A percentile compares a stretch with the other conserved stretches of the same genome.
These are phyloP conservation scores for Aphanomyces invadans DNA, from an alignment of 352 stramenopile genomes.

Conservation along the genomic window DNA sequence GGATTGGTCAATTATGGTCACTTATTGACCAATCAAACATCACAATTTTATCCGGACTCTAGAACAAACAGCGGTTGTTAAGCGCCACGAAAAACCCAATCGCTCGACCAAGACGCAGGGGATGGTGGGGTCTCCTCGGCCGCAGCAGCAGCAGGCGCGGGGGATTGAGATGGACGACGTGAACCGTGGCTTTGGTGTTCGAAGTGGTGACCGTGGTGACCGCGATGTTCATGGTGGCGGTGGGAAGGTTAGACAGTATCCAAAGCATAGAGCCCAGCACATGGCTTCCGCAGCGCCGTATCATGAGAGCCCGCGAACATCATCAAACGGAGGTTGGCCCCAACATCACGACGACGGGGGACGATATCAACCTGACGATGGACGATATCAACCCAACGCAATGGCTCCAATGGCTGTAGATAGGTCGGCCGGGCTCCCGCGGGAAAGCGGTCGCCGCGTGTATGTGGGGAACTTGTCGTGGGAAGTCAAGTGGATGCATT, in stretches of 20 bases:
- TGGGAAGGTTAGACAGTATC: conserved; percentile 12
- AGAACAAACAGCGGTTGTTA: background rate
- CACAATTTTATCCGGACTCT: background rate
- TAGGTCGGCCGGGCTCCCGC: conserved; percentile 27
- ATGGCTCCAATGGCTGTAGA: conserved; percentile 12
- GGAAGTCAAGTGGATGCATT: conserved; percentile 68
- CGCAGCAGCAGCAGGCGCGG: background rate
- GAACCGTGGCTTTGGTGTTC: background rate
- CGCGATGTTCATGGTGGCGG: background rate
- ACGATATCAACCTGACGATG: conserved; percentile 1
- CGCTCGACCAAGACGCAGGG: too few relatives aligned
- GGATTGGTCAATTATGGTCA: too few relatives aligned
- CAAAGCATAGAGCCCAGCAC: conserved; percentile 42
- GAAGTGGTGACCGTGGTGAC: too few relatives aligned
- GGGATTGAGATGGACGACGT: background rate
- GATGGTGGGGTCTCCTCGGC: conserved; percentile 6
- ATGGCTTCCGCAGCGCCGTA: conserved; percentile 55
- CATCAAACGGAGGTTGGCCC: conserved; percentile 26
- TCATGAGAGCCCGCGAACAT: conserved; percentile 25
- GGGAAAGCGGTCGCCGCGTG: conserved; percentile 38
- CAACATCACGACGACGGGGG: background rate
- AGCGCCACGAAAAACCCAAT: too few relatives aligned
- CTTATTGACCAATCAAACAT: too few relatives aligned
- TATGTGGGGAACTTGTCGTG: conserved; percentile 85
- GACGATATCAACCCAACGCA: background rate